Percentiles rank a stretch among this genome's conserved stretches.
Evolutionary conservation across 1,139 yeast species (phyloP).

Genomic region (Saccharomycopsis crataegensis): DNA sequence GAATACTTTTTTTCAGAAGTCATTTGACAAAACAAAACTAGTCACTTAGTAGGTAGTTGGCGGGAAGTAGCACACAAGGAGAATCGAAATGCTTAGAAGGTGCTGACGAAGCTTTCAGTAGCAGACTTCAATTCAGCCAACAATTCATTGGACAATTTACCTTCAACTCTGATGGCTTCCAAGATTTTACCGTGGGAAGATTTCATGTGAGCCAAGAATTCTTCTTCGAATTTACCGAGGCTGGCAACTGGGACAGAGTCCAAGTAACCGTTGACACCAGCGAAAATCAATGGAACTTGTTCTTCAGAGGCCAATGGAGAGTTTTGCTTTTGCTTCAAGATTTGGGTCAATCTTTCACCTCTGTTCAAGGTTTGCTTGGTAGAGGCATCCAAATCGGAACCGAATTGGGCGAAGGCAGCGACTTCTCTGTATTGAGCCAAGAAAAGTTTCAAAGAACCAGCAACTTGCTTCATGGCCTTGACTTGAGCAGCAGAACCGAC

Average conservation of each 20-base stretch:
- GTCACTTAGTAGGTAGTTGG: too few relatives aligned
- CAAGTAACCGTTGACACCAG: conserved; percentile 99
- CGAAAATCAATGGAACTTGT: conserved; percentile 97
- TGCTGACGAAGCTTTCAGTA: conserved; percentile 86
- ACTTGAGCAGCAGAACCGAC: conserved; percentile 99
- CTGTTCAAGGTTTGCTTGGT: conserved; percentile 98
- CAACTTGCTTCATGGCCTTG: conserved; percentile 99
- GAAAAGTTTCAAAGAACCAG: conserved; percentile 99
- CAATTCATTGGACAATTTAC: conserved; percentile 84
- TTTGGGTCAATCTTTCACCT: conserved; percentile 99
- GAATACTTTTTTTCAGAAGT: too few relatives aligned
- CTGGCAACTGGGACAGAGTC: conserved; percentile 81
- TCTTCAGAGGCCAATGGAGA: conserved; percentile 97
- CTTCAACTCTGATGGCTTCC: conserved; percentile 77
- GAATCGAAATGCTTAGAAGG: conserved; percentile 43
- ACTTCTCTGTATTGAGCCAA: conserved; percentile 99
- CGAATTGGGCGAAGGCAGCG: conserved; percentile 99
- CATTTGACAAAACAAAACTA: too few relatives aligned
- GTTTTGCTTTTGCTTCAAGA: conserved; percentile 97
- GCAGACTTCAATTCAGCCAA: conserved; percentile 84
- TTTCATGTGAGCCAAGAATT: conserved; percentile 87
- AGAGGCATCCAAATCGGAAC: conserved; percentile 99
- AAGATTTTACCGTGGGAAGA: conserved; percentile 82
- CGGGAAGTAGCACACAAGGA: too few relatives aligned
- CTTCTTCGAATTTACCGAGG: conserved; percentile 86